phyloP scores from a whole-genome alignment of 768 basidiomycete genomes.

The Trametes punicea region DNA sequence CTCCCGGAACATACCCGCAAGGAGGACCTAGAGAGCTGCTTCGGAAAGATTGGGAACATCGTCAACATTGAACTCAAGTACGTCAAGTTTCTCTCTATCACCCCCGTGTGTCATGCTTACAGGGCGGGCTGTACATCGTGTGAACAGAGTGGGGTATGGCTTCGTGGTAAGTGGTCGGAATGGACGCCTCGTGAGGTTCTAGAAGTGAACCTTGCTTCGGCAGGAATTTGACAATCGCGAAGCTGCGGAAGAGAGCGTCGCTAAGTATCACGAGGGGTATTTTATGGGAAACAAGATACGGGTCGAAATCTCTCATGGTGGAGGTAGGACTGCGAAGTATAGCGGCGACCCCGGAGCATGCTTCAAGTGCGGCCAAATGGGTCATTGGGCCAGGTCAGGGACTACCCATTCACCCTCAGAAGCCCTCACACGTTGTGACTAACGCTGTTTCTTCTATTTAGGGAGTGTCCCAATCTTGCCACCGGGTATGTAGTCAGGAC shows the following conservation, averaged over 20 bases:
- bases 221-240: constrained; percentile 83
- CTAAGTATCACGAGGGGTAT: constrained; percentile 83
- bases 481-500: constrained; percentile 42
- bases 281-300: constrained; percentile 94
- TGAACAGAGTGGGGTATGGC: constrained; percentile 74
- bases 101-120: constrained; percentile 10
- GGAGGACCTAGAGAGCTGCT: constrained; percentile 83
- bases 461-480: constrained; percentile 67
- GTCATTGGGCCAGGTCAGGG: constrained; percentile 82
- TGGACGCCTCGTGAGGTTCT: neutral
- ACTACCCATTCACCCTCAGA: constrained; percentile 23
- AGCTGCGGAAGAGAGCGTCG: constrained; percentile 83
- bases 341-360: constrained; percentile 86
- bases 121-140: constrained; percentile 20
- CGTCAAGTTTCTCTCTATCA: constrained; percentile 28
- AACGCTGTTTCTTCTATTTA: constrained; percentile 29
- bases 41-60: constrained; percentile 80
- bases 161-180: constrained; percentile 68
- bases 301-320: constrained; percentile 82
- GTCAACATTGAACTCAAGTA: constrained; percentile 81
- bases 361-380: constrained; percentile 81
- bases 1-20: constrained; percentile 83
- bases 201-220: constrained; percentile 6
- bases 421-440: neutral
- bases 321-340: constrained; percentile 76